Evolutionary conservation across 305 asterid genomes (phyloP).

Genomic region (Petunia hybrid): DNA sequence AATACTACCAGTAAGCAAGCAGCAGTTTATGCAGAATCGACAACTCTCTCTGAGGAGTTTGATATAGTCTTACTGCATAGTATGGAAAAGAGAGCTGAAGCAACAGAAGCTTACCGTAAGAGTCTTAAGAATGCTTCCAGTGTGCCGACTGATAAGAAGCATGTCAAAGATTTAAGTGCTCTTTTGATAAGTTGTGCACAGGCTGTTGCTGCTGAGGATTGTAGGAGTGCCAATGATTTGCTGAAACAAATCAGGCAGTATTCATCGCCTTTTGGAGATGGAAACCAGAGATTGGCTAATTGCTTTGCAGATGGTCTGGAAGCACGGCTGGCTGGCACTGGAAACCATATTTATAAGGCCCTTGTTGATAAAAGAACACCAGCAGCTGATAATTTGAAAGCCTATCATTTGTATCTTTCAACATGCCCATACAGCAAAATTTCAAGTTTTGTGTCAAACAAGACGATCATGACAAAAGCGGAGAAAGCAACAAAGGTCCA

Average conservation of each 20-base stretch:
- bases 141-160: constrained; percentile 51
- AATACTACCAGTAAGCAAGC: constrained; percentile 48
- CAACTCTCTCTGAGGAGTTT: constrained; percentile 40
- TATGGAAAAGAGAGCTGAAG: constrained; percentile 43
- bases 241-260: neutral
- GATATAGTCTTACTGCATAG: constrained; percentile 42
- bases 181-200: neutral
- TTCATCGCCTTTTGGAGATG: no score
- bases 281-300: no score
- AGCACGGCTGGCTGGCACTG: constrained; percentile 24
- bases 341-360: neutral
- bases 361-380: neutral
- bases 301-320: no score
- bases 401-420: neutral
- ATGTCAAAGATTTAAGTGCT: constrained; percentile 33
- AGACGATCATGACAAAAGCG: constrained; percentile 19
- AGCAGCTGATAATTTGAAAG: constrained; percentile 1
- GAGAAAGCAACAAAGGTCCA: neutral
- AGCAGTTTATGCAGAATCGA: constrained; percentile 51
- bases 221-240: constrained; percentile 5
- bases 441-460: constrained; percentile 23
- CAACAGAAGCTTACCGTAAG: constrained; percentile 47
- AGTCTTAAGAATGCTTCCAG: constrained; percentile 51
- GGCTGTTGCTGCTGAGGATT: neutral
- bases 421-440: constrained; percentile 28